A percentile compares a stretch with the other conserved stretches of the same genome.
phyloP scores from a whole-genome alignment of 768 basidiomycete genomes.

The Psilocybe cubensis region DNA sequence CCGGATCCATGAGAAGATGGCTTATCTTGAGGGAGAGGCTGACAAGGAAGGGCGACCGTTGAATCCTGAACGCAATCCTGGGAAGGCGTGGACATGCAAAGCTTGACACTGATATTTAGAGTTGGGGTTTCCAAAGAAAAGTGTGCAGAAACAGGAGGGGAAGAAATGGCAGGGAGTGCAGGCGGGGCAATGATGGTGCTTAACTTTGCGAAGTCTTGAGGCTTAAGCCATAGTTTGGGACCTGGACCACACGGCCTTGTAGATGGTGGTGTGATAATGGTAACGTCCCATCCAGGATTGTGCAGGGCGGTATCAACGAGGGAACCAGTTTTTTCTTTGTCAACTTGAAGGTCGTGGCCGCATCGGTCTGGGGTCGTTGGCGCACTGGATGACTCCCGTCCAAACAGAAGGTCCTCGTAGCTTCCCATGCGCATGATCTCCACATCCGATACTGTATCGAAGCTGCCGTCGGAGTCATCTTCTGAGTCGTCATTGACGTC shows the following conservation, averaged over 20 bases:
- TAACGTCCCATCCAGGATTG: conserved; percentile 17
- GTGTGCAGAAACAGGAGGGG: neutral
- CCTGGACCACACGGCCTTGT: conserved; percentile 16
- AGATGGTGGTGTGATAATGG: conserved; percentile 10
- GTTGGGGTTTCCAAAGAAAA: neutral
- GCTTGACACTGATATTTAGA: neutral
- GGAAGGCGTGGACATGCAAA: neutral
- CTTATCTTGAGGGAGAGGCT: neutral
- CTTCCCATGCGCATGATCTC: conserved; percentile 8
- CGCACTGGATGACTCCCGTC: neutral
- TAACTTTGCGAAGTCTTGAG: conserved; percentile 15
- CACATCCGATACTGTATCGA: conserved; percentile 8
- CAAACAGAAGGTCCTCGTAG: conserved; percentile 9
- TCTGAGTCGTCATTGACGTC: conserved; percentile 12
- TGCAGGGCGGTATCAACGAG: neutral
- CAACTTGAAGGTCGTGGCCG: neutral
- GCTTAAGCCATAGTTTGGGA: conserved; percentile 17
- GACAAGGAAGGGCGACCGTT: neutral
- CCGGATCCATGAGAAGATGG: conserved; percentile 17
- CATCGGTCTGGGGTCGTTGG: neutral
- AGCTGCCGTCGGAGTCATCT: conserved; percentile 5
- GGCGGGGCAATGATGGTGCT: neutral
- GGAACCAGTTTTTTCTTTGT: neutral
- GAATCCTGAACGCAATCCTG: neutral
- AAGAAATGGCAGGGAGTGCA: neutral